phyloP scores from a whole-genome alignment of 2,329 filamentous ascomycete species.

The Ciborinia camelliae region DNA sequence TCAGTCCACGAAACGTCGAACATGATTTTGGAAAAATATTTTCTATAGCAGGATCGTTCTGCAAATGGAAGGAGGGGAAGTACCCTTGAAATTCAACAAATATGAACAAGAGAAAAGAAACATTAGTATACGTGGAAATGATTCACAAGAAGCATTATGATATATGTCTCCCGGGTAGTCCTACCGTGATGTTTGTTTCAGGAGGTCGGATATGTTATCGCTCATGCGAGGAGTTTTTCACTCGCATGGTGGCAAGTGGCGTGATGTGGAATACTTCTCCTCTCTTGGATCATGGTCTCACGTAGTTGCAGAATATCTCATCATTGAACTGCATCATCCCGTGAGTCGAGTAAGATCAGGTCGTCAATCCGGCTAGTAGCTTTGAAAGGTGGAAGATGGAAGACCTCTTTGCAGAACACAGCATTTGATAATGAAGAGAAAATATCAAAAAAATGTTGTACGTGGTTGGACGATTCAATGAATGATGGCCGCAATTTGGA shows the following conservation, averaged over 20 bases:
- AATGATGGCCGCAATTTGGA: background rate
- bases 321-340: slow-evolving; percentile 17
- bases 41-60: slow-evolving; percentile 20
- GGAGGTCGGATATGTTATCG: slow-evolving; percentile 4
- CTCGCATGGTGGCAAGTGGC: slow-evolving; percentile 20
- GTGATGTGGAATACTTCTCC: slow-evolving; percentile 1
- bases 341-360: slow-evolving; percentile 11
- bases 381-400: slow-evolving; percentile 14
- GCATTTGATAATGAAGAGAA: slow-evolving; percentile 12
- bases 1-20: slow-evolving; percentile 38
- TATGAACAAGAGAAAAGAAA: slow-evolving; percentile 10
- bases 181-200: slow-evolving; percentile 18
- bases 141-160: slow-evolving; percentile 19
- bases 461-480: background rate
- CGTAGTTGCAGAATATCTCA: slow-evolving; percentile 9
- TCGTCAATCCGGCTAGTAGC: slow-evolving; percentile 15
- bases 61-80: slow-evolving; percentile 5
- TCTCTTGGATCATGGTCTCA: slow-evolving; percentile 10
- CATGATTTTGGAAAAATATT: slow-evolving; percentile 27
- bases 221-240: slow-evolving; percentile 17
- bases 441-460: background rate
- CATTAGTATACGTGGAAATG: slow-evolving; percentile 15
- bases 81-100: slow-evolving; percentile 13
- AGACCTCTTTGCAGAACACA: slow-evolving; percentile 1
- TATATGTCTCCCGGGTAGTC: slow-evolving; percentile 7